Evolutionary conservation across 257 asterid genomes (phyloP), one percentile per base, ranked within the genome.

Genomic region (Solanum clarkiae): DNA sequence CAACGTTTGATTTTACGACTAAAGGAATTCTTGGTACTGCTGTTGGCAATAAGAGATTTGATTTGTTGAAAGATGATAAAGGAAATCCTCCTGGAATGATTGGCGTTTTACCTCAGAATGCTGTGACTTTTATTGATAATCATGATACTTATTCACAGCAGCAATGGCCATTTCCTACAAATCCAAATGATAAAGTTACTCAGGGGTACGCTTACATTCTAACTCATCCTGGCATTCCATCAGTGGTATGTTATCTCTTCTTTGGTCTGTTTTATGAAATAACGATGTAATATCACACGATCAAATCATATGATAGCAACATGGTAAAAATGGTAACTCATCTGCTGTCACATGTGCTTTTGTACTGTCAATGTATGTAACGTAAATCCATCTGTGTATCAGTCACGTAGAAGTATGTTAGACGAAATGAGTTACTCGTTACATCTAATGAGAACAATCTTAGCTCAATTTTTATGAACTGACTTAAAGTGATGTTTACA

Each of bases 141-240:
- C 98, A 95, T 56, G 97, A 94, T 82, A 93, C 99, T 1, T 95
- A 94, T 18, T 93, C 97, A 3, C 95, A 94, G 90, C 85, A 82
- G 0, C 0, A 86, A 8, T 95, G 97, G 97, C 97, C 97, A 42
- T 94, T 95, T 44, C 98, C 98, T 2, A 72, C 89, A 0, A 11
- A 60, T 63, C 65, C 53, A 8, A 54, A 56, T 55, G 84, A 80
- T 80, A 94, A 93, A 83, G 94, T 95, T 70, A 77, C 87, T 68
- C 92, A 80, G 13, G 99, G 98, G 85, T 95, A 95, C 51, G 98
- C 94, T 20, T 95, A 95, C 45, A 93, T 95, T 54, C 95, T 94
- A 57, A 92, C 98, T 7, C 99, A 95, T 72, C 97, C 99, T 8
- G 98, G 98, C 53, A 89, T 85, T 49, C 98, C 97, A 55, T 88